Percentiles rank a stretch among this genome's conserved stretches.
Evolutionary conservation across 306 rosid species (phyloP).

Genomic region (Dryas octopetala): DNA sequence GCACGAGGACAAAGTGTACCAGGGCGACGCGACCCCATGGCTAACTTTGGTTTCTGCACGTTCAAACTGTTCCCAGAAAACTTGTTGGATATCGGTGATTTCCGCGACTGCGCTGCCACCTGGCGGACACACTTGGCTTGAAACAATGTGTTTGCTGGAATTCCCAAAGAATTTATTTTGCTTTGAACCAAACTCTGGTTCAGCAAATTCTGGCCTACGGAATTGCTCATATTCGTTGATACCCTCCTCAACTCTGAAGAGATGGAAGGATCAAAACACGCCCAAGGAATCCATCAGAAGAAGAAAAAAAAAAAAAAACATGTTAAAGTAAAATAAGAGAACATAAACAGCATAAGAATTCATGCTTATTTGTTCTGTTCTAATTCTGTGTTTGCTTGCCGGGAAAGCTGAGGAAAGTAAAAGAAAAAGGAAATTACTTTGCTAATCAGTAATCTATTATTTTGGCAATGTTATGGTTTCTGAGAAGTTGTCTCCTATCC

Average conservation of each 20-base stretch:
- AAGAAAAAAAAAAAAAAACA: background rate
- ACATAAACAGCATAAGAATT: background rate
- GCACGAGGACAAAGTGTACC: slow-evolving; percentile 48
- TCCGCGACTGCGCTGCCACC: slow-evolving; percentile 44
- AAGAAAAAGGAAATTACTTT: background rate
- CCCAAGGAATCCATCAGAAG: slow-evolving; percentile 7
- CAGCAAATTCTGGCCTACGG: slow-evolving; percentile 58
- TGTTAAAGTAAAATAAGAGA: background rate
- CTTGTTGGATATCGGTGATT: slow-evolving; percentile 43
- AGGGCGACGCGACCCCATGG: slow-evolving; percentile 42
- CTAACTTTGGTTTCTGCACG: slow-evolving; percentile 43
- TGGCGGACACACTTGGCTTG: slow-evolving; percentile 44
- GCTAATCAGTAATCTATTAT: background rate
- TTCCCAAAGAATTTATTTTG: slow-evolving; percentile 56
- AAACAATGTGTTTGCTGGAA: slow-evolving; percentile 47
- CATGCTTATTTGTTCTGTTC: background rate
- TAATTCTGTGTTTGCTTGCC: slow-evolving; percentile 1
- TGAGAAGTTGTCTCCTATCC: background rate
- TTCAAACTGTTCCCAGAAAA: slow-evolving; percentile 54
- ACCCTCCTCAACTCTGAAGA: slow-evolving; percentile 42
- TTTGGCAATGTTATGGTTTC: background rate
- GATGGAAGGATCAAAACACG: slow-evolving; percentile 28
- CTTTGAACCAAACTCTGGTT: slow-evolving; percentile 61
- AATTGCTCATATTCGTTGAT: slow-evolving; percentile 59
- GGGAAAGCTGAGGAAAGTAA: slow-evolving; percentile 10